These are phyloP conservation scores for Spizellomyces sp. DNA, from an alignment of 192 early-diverging fungal genomes.

Conservation along the genomic window DNA sequence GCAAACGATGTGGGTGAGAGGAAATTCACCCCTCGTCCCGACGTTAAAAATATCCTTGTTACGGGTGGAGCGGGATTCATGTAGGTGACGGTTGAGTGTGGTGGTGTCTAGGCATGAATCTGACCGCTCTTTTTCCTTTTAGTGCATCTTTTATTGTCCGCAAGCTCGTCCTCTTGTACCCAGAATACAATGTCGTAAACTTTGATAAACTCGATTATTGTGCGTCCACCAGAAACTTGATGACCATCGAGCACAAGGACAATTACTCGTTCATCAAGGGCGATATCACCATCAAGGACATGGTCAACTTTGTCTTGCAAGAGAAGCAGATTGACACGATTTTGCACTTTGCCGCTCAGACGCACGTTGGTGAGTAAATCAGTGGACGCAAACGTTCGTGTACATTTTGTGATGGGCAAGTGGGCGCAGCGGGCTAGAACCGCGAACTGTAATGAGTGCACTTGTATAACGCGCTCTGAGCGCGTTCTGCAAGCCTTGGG, in stretches of 20 bases:
- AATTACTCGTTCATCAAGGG: slow-evolving; percentile 73
- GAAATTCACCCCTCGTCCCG: slow-evolving; percentile 5
- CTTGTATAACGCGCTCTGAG: no score
- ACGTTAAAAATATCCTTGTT: slow-evolving; percentile 65
- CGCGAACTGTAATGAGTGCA: no score
- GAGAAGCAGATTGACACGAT: slow-evolving; percentile 74
- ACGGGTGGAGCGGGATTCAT: slow-evolving; percentile 87
- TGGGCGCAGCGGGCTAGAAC: no score
- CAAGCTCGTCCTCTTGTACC: slow-evolving; percentile 64
- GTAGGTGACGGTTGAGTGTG: slow-evolving; percentile 44
- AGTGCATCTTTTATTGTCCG: slow-evolving; percentile 70
- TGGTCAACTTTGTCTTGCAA: slow-evolving; percentile 62
- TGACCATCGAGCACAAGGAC: slow-evolving; percentile 40
- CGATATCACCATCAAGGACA: slow-evolving; percentile 67
- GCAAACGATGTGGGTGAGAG: slow-evolving; percentile 27
- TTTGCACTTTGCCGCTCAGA: slow-evolving; percentile 80
- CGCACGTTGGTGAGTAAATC: slow-evolving; percentile 61
- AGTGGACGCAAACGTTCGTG: background rate
- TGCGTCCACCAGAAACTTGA: slow-evolving; percentile 64
- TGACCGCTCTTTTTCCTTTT: background rate
- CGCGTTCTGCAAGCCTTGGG: no score
- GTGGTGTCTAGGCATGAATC: background rate
- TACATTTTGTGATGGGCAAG: no score
- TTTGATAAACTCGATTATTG: slow-evolving; percentile 84
- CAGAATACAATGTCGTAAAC: slow-evolving; percentile 66